phyloP scores from a whole-genome alignment of 768 basidiomycete genomes.

The Pisolithus sp. region DNA sequence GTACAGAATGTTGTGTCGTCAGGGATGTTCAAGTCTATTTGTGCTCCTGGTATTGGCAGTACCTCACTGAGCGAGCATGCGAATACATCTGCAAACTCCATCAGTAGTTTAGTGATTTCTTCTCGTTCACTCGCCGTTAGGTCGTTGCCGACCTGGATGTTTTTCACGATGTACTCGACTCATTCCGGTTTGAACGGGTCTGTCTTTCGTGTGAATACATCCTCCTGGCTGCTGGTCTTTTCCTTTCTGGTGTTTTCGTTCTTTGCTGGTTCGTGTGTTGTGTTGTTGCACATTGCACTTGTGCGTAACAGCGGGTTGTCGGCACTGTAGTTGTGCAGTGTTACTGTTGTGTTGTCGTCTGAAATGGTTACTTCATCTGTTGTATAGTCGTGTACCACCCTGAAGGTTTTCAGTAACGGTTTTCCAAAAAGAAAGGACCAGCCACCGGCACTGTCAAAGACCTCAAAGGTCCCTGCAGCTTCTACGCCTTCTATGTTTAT shows the following conservation, averaged over 20 bases:
- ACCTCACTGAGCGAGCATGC: constrained; percentile 28
- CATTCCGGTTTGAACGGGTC: too few relatives aligned
- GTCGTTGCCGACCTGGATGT: too few relatives aligned
- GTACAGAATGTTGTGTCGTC: not conserved
- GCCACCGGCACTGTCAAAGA: constrained; percentile 16
- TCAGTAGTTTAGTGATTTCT: too few relatives aligned
- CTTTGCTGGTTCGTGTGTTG: not conserved
- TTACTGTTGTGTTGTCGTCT: not conserved
- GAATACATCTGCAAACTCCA: constrained; percentile 17
- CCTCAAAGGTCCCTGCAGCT: not conserved
- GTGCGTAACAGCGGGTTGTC: not conserved
- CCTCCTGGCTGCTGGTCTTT: constrained; percentile 2
- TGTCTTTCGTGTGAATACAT: constrained; percentile 3
- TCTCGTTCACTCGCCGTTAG: too few relatives aligned
- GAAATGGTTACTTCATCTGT: constrained; percentile 3
- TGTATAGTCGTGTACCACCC: constrained; percentile 20
- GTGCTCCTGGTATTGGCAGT: constrained; percentile 9
- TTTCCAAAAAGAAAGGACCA: constrained; percentile 28
- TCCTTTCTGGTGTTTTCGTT: too few relatives aligned
- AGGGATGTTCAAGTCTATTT: constrained; percentile 1
- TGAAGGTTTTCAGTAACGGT: constrained; percentile 15
- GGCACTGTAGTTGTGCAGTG: not conserved
- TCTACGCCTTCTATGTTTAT: not conserved
- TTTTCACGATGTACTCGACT: too few relatives aligned
- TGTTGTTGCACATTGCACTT: not conserved